Conservation (phyloP, 169 alveolate genomes). For the Cryptosporidium tyzzeri region DNA sequence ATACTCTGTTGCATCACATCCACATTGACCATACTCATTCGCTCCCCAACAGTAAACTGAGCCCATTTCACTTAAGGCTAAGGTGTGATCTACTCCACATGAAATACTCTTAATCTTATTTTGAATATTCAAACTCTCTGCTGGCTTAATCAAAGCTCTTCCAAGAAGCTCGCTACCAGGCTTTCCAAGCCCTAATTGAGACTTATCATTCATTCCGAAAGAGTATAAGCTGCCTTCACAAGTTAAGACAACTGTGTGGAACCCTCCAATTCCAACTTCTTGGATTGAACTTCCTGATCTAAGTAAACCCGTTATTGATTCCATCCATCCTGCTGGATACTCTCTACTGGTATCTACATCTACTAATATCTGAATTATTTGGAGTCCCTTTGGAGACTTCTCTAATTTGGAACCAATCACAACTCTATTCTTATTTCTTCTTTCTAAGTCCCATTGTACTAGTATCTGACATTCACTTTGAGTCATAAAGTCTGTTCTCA, state of each 20-base stretch:
- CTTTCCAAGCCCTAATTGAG: constrained; percentile 55
- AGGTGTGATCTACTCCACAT: constrained; percentile 54
- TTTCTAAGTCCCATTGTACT: constrained; percentile 61
- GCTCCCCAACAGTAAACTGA: constrained; percentile 70
- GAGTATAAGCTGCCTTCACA: constrained; percentile 40
- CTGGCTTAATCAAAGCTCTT: constrained; percentile 47
- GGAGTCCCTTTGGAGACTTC: constrained; percentile 63
- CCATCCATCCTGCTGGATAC: constrained; percentile 74
- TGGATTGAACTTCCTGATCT: constrained; percentile 17
- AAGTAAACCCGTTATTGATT: constrained; percentile 44
- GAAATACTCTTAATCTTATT: constrained; percentile 41
- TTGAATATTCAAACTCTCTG: not conserved
- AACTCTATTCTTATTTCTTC: constrained; percentile 61
- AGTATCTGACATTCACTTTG: constrained; percentile 37
- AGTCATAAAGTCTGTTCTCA: constrained; percentile 59
- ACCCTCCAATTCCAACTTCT: constrained; percentile 72
- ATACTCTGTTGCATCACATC: constrained; percentile 46
- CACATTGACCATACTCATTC: constrained; percentile 74
- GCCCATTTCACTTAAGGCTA: constrained; percentile 32
- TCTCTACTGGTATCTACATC: constrained; percentile 68
- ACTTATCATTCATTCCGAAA: constrained; percentile 72
- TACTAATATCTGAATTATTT: constrained; percentile 54
- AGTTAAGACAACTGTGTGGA: constrained; percentile 46
- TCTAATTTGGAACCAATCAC: constrained; percentile 35
- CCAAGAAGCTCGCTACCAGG: constrained; percentile 34